Percentiles rank a stretch among this genome's conserved stretches.
Evolutionary conservation across 805 yeast species (phyloP).

Genomic region (Candida pseudoglaebosa): DNA sequence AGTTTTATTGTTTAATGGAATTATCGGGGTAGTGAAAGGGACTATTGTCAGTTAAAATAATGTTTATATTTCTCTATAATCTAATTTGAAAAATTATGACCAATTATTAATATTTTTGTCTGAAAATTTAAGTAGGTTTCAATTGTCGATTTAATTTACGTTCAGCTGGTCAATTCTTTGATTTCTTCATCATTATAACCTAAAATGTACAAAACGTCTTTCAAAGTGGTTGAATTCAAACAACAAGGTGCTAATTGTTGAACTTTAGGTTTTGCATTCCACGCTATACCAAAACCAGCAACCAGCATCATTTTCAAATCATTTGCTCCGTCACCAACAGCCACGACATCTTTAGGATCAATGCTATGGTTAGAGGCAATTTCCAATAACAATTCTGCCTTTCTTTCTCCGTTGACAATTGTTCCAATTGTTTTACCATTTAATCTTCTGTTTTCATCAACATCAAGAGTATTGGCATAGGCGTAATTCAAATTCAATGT

Average conservation of each 20-base stretch:
- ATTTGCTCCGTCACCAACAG: constrained; percentile 97
- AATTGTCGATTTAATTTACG: constrained; percentile 4
- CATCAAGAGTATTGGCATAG: constrained; percentile 68
- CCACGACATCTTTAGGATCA: constrained; percentile 55
- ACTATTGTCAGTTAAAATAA: constrained; percentile 25
- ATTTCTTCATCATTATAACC: constrained; percentile 66
- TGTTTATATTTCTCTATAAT: too few species aligned
- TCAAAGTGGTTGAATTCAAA: constrained; percentile 68
- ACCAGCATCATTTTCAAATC: constrained; percentile 87
- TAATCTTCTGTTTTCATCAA: constrained; percentile 45
- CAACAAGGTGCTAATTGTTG: constrained; percentile 79
- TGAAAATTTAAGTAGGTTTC: too few species aligned
- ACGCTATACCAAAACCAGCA: constrained; percentile 94
- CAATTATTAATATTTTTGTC: too few species aligned
- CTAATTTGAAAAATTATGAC: neutral
- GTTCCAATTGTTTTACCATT: constrained; percentile 78
- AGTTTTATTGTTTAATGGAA: constrained; percentile 73
- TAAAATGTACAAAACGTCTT: constrained; percentile 74
- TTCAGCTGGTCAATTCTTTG: constrained; percentile 16
- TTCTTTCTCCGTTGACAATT: constrained; percentile 80
- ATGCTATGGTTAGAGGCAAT: constrained; percentile 55
- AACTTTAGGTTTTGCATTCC: constrained; percentile 96
- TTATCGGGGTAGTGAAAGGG: constrained; percentile 75
- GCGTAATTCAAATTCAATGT: constrained; percentile 79
- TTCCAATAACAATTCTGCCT: constrained; percentile 66